These are phyloP conservation scores for Pseudomonodictys pantanalensis DNA, from an alignment of 495 filamentous ascomycete species.

Conservation along the genomic window DNA sequence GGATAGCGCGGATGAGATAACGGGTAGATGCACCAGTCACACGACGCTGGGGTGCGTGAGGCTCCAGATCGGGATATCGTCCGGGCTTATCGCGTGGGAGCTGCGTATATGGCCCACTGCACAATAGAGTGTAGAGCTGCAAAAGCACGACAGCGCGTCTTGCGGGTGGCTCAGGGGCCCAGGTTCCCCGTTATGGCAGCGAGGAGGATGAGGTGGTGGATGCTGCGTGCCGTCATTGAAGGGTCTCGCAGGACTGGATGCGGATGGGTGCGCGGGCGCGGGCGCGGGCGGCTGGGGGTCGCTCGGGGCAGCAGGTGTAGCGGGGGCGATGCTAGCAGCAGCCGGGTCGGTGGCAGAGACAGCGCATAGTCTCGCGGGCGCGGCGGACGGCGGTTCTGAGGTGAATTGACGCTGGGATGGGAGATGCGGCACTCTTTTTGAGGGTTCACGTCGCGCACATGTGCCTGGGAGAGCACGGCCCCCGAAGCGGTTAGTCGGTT, in stretches of 20 bases:
- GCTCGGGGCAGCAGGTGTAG: not conserved
- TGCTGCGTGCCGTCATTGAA: slow-evolving; percentile 36
- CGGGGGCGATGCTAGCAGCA: not conserved
- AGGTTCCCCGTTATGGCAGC: slow-evolving; percentile 35
- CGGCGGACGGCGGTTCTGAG: not conserved
- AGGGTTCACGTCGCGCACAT: slow-evolving; percentile 21
- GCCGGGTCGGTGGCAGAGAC: not conserved
- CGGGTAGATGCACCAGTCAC: slow-evolving; percentile 33
- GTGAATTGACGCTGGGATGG: not conserved
- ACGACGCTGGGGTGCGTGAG: slow-evolving; percentile 20
- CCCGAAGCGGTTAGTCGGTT: slow-evolving; percentile 5
- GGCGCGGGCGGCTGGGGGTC: not conserved
- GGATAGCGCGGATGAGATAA: slow-evolving; percentile 33
- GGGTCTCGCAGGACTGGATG: not conserved
- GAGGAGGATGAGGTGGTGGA: slow-evolving; percentile 37
- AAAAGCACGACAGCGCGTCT: slow-evolving; percentile 14
- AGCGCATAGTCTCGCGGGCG: slow-evolving; percentile 16
- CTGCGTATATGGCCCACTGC: slow-evolving; percentile 13
- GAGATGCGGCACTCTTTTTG: slow-evolving; percentile 22
- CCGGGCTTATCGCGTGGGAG: slow-evolving; percentile 37
- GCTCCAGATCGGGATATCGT: slow-evolving; percentile 29
- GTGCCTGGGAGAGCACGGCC: slow-evolving; percentile 24
- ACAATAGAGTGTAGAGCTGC: slow-evolving; percentile 8
- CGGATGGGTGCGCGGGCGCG: not conserved
- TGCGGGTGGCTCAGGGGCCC: slow-evolving; percentile 17